Evolutionary conservation across 495 filamentous ascomycete species (phyloP).

Genomic region (Lasiosphaeria miniovina): DNA sequence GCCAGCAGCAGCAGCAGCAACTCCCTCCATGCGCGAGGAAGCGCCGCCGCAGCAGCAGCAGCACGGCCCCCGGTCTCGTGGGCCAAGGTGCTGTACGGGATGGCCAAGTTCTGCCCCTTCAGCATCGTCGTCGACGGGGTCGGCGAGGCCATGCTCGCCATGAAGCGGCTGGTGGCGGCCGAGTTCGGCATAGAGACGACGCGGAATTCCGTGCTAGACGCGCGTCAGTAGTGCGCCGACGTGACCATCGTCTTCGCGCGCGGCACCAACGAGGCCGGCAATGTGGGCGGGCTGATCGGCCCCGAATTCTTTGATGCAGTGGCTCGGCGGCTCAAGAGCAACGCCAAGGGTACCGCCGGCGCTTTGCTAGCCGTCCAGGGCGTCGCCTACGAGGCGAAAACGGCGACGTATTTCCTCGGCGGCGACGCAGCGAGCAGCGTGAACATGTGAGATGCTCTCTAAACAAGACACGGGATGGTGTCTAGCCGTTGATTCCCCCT

Average conservation of each 20-base stretch:
- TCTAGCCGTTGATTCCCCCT: neutral
- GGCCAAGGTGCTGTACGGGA: slow-evolving; percentile 26
- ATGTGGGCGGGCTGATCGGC: slow-evolving; percentile 57
- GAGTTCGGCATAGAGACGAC: slow-evolving; percentile 7
- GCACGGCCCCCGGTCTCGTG: slow-evolving; percentile 5
- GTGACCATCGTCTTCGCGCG: slow-evolving; percentile 60
- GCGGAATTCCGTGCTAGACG: slow-evolving; percentile 22
- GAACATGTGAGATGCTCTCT: slow-evolving; percentile 23
- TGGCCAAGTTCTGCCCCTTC: slow-evolving; percentile 29
- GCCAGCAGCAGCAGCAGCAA: no score
- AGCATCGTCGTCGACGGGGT: slow-evolving; percentile 21
- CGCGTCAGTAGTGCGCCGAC: slow-evolving; percentile 32
- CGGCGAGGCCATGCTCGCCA: slow-evolving; percentile 18
- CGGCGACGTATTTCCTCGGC: slow-evolving; percentile 45
- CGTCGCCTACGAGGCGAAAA: slow-evolving; percentile 47
- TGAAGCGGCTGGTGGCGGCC: slow-evolving; percentile 23
- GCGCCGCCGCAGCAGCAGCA: no score
- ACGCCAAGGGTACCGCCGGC: no score
- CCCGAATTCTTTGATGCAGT: slow-evolving; percentile 53
- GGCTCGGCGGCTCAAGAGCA: slow-evolving; percentile 32
- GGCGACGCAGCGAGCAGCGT: slow-evolving; percentile 42
- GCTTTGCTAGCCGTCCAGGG: slow-evolving; percentile 50
- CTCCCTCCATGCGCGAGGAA: no score
- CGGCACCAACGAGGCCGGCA: slow-evolving; percentile 53
- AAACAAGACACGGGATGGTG: neutral